Evolutionary conservation across 371 early-diverging fungal species (phyloP).

Genomic region (Mucor saturninus): DNA sequence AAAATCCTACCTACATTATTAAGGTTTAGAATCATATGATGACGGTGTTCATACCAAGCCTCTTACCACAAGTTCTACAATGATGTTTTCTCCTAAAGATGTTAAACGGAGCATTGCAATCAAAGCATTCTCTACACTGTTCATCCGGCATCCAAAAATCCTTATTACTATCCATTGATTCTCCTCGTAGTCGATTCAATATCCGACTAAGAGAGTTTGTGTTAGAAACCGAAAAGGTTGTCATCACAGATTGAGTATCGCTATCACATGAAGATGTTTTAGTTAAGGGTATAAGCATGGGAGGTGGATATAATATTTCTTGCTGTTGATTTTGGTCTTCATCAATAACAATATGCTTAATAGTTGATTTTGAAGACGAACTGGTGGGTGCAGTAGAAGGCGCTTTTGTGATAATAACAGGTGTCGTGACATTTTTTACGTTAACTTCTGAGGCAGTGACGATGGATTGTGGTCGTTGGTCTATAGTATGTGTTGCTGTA

Average conservation of each 20-base stretch:
- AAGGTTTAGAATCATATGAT: background rate
- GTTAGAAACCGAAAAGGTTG: conserved; percentile 55
- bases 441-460: background rate
- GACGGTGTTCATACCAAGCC: background rate
- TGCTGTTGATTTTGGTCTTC: conserved; percentile 18
- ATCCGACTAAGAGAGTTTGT: conserved; percentile 56
- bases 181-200: conserved; percentile 58
- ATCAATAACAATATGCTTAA: conserved; percentile 12
- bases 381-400: conserved; percentile 5
- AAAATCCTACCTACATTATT: conserved; percentile 27
- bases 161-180: conserved; percentile 43
- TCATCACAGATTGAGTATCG: conserved; percentile 59
- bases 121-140: conserved; percentile 76
- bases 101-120: conserved; percentile 74
- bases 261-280: conserved; percentile 47
- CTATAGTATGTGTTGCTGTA: background rate
- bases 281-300: conserved; percentile 20
- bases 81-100: conserved; percentile 79
- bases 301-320: conserved; percentile 7
- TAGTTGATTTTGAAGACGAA: background rate
- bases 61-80: conserved; percentile 81
- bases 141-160: conserved; percentile 89
- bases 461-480: background rate
- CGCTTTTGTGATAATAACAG: background rate
- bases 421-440: too few species aligned